Percentiles rank a stretch among this genome's conserved stretches.
phyloP scores from a whole-genome alignment of 495 filamentous ascomycete genomes.

The Margaritispora aquatica region DNA sequence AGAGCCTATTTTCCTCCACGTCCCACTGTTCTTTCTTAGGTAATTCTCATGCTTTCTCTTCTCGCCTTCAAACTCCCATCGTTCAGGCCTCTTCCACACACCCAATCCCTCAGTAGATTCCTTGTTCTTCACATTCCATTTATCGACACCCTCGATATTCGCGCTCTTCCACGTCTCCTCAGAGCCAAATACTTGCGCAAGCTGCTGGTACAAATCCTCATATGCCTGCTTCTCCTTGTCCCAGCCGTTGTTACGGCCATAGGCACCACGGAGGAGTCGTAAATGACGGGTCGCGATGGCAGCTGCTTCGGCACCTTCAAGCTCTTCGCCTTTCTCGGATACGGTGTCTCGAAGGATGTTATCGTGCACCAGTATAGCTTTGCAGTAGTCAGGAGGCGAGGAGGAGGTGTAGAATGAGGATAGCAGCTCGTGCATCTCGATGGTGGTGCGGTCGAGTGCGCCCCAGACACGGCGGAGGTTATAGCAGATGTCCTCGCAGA shows the following conservation, averaged over 20 bases:
- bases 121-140: not conserved
- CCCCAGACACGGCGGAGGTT: slow-evolving; percentile 56
- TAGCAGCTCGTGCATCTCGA: slow-evolving; percentile 50
- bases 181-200: slow-evolving; percentile 1
- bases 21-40: not conserved
- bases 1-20: not conserved
- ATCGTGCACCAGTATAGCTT: slow-evolving; percentile 49
- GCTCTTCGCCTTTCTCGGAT: slow-evolving; percentile 3
- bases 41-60: slow-evolving; percentile 7
- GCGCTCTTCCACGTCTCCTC: slow-evolving; percentile 7
- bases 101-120: not conserved
- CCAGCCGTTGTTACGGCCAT: slow-evolving; percentile 32
- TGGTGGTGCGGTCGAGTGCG: slow-evolving; percentile 44
- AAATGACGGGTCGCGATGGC: slow-evolving; percentile 41
- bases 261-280: slow-evolving; percentile 41
- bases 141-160: not conserved
- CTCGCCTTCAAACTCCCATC: not conserved
- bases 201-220: slow-evolving; percentile 3
- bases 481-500: slow-evolving; percentile 57
- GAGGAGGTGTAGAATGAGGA: slow-evolving; percentile 46
- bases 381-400: slow-evolving; percentile 33
- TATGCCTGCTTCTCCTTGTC: slow-evolving; percentile 20
- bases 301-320: slow-evolving; percentile 6
- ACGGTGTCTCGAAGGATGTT: slow-evolving; percentile 37
- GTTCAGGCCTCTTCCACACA: not conserved